Percentiles rank a stretch among this genome's conserved stretches.
These are phyloP conservation scores for Botryotinia narcissicola DNA, from an alignment of 2,329 filamentous ascomycete species.

Conservation along the genomic window DNA sequence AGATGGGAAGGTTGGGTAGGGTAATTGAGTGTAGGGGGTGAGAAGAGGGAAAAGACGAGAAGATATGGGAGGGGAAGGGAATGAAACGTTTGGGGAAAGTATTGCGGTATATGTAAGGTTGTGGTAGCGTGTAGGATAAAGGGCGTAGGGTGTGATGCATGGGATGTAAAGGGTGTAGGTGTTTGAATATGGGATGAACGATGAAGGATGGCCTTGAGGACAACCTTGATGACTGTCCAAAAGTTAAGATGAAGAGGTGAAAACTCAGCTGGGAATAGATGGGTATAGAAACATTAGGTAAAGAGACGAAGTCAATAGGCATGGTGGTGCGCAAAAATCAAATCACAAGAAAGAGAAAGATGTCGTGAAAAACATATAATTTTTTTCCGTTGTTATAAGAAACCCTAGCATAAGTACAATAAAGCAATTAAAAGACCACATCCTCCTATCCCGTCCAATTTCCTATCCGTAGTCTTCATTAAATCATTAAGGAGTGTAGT, in stretches of 20 bases:
- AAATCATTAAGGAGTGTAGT: neutral
- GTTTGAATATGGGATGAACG: neutral
- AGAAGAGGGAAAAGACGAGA: too few species aligned
- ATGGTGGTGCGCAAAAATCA: neutral
- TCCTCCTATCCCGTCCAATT: neutral
- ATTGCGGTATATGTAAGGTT: too few species aligned
- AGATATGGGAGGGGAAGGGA: too few species aligned
- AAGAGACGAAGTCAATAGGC: neutral
- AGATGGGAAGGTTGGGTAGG: too few species aligned
- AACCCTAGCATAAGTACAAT: neutral
- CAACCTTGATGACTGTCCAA: neutral
- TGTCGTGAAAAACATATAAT: neutral
- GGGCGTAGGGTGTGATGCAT: too few species aligned
- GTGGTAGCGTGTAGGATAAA: too few species aligned
- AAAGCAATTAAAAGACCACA: neutral
- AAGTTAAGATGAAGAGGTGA: neutral
- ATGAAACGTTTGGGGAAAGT: too few species aligned
- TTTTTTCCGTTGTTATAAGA: neutral
- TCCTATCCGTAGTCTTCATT: neutral
- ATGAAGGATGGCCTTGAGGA: neutral
- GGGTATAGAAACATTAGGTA: neutral
- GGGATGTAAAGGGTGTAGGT: too few species aligned
- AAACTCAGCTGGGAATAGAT: neutral
- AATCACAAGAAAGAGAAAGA: neutral
- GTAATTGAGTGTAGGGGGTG: too few species aligned